Evolutionary conservation across 2,329 filamentous ascomycete genomes (phyloP).

Genomic region (Aspergillus glaucus): DNA sequence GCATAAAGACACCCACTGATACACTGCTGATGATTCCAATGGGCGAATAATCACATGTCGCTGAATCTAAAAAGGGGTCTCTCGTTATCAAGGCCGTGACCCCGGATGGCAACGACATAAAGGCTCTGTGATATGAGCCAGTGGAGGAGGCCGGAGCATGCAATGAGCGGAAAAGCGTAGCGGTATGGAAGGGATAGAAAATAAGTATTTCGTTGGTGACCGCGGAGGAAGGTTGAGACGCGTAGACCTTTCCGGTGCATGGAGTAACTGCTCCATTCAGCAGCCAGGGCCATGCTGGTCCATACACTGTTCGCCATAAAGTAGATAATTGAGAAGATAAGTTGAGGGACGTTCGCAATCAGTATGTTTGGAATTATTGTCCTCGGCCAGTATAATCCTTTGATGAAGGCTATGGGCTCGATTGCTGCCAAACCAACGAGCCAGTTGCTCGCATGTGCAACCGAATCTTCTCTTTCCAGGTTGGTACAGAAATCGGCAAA

Average conservation of each 20-base stretch:
- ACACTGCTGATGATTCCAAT: not conserved
- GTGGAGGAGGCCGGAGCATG: conserved; percentile 35
- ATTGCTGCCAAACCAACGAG: conserved; percentile 4
- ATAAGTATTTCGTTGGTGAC: conserved; percentile 39
- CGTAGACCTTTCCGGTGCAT: conserved; percentile 35
- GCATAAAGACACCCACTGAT: not conserved
- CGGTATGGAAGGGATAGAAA: conserved; percentile 42
- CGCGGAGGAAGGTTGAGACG: conserved; percentile 33
- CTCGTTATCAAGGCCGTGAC: not conserved
- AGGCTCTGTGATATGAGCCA: conserved; percentile 47
- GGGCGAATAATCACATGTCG: conserved; percentile 2
- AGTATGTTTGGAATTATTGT: conserved; percentile 10
- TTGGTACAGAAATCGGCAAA: too few relatives aligned
- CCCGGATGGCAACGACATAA: conserved; percentile 36
- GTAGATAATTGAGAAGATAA: conserved; percentile 30
- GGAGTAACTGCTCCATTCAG: conserved; percentile 45
- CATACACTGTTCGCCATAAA: conserved; percentile 30
- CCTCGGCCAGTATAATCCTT: not conserved
- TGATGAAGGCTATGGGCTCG: conserved; percentile 3
- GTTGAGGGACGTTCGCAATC: conserved; percentile 32
- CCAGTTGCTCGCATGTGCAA: not conserved
- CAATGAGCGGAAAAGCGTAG: conserved; percentile 39
- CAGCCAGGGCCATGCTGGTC: conserved; percentile 43
- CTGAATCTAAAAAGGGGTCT: not conserved
- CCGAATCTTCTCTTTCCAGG: too few relatives aligned